Percentiles rank a stretch among this genome's conserved stretches.
Evolutionary conservation across 1,139 yeast species (phyloP).

Genomic region (Citeromyces hawaiiensis): DNA sequence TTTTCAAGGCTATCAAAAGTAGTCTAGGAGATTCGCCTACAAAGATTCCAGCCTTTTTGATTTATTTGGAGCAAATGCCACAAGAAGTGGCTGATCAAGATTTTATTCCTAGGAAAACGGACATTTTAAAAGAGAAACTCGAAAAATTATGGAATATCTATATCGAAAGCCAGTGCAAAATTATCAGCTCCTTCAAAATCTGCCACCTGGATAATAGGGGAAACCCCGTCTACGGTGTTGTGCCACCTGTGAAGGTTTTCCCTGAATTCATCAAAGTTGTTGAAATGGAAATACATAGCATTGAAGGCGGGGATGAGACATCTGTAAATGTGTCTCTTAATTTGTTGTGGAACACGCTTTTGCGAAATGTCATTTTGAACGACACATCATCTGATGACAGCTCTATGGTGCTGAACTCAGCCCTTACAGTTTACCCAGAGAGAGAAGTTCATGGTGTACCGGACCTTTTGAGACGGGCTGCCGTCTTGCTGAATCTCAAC

Average conservation of each 20-base stretch:
- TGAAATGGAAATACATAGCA: constrained; percentile 12
- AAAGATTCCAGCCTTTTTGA: constrained; percentile 27
- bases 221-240: constrained; percentile 3
- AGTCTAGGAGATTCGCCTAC: constrained; percentile 21
- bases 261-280: constrained; percentile 27
- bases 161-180: constrained; percentile 37
- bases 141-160: constrained; percentile 46
- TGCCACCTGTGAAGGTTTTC: constrained; percentile 29
- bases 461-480: constrained; percentile 4
- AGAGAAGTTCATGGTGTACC: too few species aligned
- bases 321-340: neutral
- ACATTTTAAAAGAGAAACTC: constrained; percentile 37
- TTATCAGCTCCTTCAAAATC: constrained; percentile 32
- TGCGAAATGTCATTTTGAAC: too few species aligned
- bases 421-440: too few species aligned
- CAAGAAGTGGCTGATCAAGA: constrained; percentile 44
- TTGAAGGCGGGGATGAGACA: neutral
- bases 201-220: too few species aligned
- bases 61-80: constrained; percentile 24
- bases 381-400: too few species aligned
- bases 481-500: constrained; percentile 14
- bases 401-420: too few species aligned
- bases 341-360: neutral
- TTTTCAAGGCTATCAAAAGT: constrained; percentile 22
- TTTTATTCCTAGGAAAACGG: constrained; percentile 39